Percentiles rank a stretch among this genome's conserved stretches.
These are phyloP conservation scores for Mucor racemosus DNA, from an alignment of 371 early-diverging fungal genomes.

Conservation along the genomic window DNA sequence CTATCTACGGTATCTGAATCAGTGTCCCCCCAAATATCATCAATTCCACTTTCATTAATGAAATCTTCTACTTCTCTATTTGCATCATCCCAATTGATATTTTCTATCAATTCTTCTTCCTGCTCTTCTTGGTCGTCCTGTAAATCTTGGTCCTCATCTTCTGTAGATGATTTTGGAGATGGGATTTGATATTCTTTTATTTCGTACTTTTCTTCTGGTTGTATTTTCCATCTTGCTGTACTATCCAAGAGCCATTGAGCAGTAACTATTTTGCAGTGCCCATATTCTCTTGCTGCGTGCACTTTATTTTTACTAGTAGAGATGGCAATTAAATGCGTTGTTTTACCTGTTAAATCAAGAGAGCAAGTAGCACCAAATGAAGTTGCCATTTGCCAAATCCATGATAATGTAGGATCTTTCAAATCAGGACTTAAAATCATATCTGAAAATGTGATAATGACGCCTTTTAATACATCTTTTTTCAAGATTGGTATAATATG, in stretches of 20 bases:
- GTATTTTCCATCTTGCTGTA: conserved; percentile 59
- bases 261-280: conserved; percentile 50
- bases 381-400: conserved; percentile 75
- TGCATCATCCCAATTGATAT: conserved; percentile 61
- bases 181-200: conserved; percentile 40
- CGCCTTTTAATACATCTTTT: conserved; percentile 47
- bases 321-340: conserved; percentile 82
- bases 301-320: conserved; percentile 53
- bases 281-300: conserved; percentile 52
- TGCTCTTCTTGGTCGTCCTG: conserved; percentile 46
- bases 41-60: conserved; percentile 61
- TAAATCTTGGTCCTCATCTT: conserved; percentile 32
- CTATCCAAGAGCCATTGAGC: conserved; percentile 70
- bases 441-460: conserved; percentile 57
- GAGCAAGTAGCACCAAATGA: conserved; percentile 76
- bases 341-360: conserved; percentile 53
- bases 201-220: conserved; percentile 60
- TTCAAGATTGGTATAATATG: conserved; percentile 58
- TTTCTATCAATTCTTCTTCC: conserved; percentile 49
- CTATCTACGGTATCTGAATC: conserved; percentile 40
- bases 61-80: conserved; percentile 65
- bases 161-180: conserved; percentile 37
- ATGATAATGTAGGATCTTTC: conserved; percentile 50
- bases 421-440: conserved; percentile 15
- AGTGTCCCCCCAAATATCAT: conserved; percentile 52